Evolutionary conservation across 148 eudicot genomes (phyloP), one percentile per base, ranked within the genome.

Genomic region (Camellia granthamiana): DNA sequence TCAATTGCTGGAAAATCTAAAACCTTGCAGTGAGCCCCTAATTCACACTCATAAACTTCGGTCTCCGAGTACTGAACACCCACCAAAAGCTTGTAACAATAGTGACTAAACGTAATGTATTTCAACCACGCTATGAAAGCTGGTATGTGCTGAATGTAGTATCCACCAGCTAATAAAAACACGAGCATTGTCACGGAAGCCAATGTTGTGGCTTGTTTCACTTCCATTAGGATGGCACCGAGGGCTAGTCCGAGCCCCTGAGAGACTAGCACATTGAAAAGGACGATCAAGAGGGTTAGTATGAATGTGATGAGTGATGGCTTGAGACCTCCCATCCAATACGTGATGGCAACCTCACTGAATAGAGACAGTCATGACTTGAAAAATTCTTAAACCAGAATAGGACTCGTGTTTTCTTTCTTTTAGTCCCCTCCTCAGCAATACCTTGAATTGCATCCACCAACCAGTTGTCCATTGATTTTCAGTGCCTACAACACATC

Each of bases 311-410:
- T 0, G 9, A 81, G 79, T 0, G 90, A 86, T 42, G 94, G 94
- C 75, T 91, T 94, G 23, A 94, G 93, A 61, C 97, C 97, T 7
- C 95, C 91, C 98, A 95, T 95, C 92, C 91, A 95, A 21, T 93
- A 95, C 23, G 94, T 79, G 41, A 95, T 85, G 62, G 89, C 86
- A 16, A 83, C 77, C 98, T 0, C 92, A 85, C 72, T 92, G 87
- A 23, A 92, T 38, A 0, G 95, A 79, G 78, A 90, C 90, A 41
- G 92, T 85, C 66, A 94, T 72, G 75, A 94, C 97, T 84, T 94
- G 98, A 76, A 90, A 89, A 59, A 92, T 85, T 79, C 90, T 80
- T 41, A 94, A 75, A 21, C 89, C 87, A 5, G 93, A 90, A 73
- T 85, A 94, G 15, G 97, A 91, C 69, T 92, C 97, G 43, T 92